A percentile compares a stretch with the other conserved stretches of the same genome.
phyloP scores from a whole-genome alignment of 805 yeast species.

The Candida morakotiae region DNA sequence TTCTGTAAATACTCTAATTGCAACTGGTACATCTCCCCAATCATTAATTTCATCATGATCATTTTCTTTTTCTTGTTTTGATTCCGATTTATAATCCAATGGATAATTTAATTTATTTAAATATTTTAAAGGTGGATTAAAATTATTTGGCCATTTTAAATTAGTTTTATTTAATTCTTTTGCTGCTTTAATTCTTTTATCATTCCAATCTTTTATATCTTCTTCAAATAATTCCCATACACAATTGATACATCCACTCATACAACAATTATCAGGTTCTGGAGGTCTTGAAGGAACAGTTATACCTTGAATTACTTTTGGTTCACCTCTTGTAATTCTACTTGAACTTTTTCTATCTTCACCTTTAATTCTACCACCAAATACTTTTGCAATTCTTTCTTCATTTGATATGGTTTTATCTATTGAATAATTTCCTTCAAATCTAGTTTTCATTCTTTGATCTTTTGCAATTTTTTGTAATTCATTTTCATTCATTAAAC shows the following conservation, averaged over 20 bases:
- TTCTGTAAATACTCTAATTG: constrained; percentile 78
- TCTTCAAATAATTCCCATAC: constrained; percentile 94
- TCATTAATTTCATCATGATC: constrained; percentile 21
- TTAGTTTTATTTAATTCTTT: constrained; percentile 30
- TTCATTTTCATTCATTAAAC: constrained; percentile 19
- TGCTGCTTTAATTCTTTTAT: constrained; percentile 55
- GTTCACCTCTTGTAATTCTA: constrained; percentile 32
- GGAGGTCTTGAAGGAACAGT: constrained; percentile 76
- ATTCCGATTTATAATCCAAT: constrained; percentile 22
- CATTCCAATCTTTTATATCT: constrained; percentile 81
- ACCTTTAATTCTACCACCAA: constrained; percentile 57
- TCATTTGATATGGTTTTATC: constrained; percentile 32
- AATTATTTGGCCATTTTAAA: constrained; percentile 42
- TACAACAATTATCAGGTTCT: constrained; percentile 95
- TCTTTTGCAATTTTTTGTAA: constrained; percentile 14
- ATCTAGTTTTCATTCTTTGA: constrained; percentile 21
- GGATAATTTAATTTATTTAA: constrained; percentile 31
- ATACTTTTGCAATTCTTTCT: constrained; percentile 45
- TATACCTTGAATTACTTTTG: constrained; percentile 51
- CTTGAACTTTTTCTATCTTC: constrained; percentile 41
- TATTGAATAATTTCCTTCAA: constrained; percentile 30
- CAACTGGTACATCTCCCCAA: constrained; percentile 60
- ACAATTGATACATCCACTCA: constrained; percentile 95
- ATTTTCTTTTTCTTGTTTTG: constrained; percentile 6
- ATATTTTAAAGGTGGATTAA: constrained; percentile 34